Evolutionary conservation across 352 stramenopile genomes (phyloP).

Genomic region (Pythium oligandrum): DNA sequence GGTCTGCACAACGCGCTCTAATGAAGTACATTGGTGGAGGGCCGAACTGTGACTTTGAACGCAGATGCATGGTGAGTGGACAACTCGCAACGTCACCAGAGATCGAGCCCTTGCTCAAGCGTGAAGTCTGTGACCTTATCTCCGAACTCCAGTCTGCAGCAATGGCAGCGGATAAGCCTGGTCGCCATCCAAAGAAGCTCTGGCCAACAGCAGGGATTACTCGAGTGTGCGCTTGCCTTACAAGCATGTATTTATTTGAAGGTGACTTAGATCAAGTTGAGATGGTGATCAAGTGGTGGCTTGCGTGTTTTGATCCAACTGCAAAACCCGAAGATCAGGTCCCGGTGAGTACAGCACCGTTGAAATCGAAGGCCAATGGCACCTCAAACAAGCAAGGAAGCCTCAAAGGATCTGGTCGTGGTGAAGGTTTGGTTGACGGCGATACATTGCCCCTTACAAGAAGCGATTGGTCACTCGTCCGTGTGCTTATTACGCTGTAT

Average conservation of each 20-base stretch:
- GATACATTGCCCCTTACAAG: slow-evolving; percentile 75
- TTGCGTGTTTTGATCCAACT: slow-evolving; percentile 76
- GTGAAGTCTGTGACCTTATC: slow-evolving; percentile 57
- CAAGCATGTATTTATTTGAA: slow-evolving; percentile 71
- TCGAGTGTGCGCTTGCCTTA: slow-evolving; percentile 68
- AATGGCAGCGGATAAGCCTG: slow-evolving; percentile 56
- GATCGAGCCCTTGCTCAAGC: slow-evolving; percentile 52
- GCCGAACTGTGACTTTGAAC: slow-evolving; percentile 67
- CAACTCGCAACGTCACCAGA: slow-evolving; percentile 58
- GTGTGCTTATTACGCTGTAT: slow-evolving; percentile 73
- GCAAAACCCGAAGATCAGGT: slow-evolving; percentile 36
- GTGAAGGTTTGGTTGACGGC: slow-evolving; percentile 69
- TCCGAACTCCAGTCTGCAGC: slow-evolving; percentile 63
- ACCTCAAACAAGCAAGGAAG: slow-evolving; percentile 9
- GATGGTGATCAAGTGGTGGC: slow-evolving; percentile 47
- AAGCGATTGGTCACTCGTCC: slow-evolving; percentile 80
- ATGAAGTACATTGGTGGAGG: slow-evolving; percentile 65
- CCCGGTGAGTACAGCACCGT: slow-evolving; percentile 13
- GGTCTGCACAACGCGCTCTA: slow-evolving; percentile 55
- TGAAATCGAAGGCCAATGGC: slow-evolving; percentile 17
- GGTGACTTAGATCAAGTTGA: slow-evolving; percentile 55
- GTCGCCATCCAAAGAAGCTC: slow-evolving; percentile 46
- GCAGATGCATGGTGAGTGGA: slow-evolving; percentile 69
- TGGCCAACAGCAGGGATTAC: slow-evolving; percentile 82
- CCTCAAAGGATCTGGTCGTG: slow-evolving; percentile 42